phyloP scores from a whole-genome alignment of 768 basidiomycete species.

The Lactifluus echinatus region DNA sequence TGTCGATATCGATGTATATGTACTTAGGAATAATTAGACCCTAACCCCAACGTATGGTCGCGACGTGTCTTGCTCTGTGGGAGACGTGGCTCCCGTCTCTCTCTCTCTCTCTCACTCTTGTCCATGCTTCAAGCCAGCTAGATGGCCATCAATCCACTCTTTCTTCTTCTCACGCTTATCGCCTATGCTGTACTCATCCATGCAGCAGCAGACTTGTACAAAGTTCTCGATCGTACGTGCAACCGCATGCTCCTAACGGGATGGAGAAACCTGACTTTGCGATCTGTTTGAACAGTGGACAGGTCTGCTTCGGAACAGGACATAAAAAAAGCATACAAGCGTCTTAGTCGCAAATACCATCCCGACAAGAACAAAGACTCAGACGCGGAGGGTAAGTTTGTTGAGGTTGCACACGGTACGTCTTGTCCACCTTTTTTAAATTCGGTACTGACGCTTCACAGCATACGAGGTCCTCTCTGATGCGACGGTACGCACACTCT shows the following conservation, averaged over 20 bases:
- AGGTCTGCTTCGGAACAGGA: conserved; percentile 79
- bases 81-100: conserved; percentile 3
- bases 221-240: conserved; percentile 67
- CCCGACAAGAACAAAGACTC: conserved; percentile 93
- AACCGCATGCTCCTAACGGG: conserved; percentile 24
- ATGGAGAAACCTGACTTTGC: conserved; percentile 18
- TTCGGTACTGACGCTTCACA: conserved; percentile 23
- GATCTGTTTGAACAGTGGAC: conserved; percentile 37
- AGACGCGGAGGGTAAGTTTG: conserved; percentile 76
- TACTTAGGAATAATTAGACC: not conserved
- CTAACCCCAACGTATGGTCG: conserved; percentile 10
- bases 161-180: conserved; percentile 27
- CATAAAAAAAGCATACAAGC: conserved; percentile 88
- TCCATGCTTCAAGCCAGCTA: conserved; percentile 16
- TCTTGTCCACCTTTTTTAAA: conserved; percentile 2
- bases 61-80: not conserved
- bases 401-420: conserved; percentile 84
- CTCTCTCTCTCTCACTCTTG: not conserved
- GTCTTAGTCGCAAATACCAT: conserved; percentile 79
- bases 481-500: conserved; percentile 39
- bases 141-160: conserved; percentile 25
- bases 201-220: conserved; percentile 77
- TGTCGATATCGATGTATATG: too few relatives aligned
- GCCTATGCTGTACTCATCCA: conserved; percentile 29
- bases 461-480: conserved; percentile 97